Evolutionary conservation across 139 green algal genomes (phyloP).

Genomic region (Chlorella sp.): DNA sequence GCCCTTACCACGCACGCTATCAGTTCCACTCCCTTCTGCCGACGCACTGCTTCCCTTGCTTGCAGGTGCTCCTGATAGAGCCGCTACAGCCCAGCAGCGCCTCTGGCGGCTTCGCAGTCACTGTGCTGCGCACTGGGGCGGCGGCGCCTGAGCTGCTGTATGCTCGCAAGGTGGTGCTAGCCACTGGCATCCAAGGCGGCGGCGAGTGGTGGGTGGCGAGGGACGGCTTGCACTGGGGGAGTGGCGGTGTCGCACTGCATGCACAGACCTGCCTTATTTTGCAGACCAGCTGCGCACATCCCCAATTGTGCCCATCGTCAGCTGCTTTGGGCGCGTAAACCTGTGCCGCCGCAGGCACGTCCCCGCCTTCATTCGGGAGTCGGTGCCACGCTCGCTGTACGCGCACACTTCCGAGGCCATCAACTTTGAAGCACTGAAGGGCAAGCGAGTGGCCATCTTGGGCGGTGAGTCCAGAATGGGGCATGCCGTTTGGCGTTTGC

Average conservation of each 20-base stretch:
- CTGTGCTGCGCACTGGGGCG: background rate
- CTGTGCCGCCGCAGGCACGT: conserved; percentile 39
- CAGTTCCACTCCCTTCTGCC: too few species aligned
- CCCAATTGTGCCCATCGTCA: too few species aligned
- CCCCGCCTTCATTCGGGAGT: conserved; percentile 36
- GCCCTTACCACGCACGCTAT: too few species aligned
- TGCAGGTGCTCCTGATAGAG: conserved; percentile 23
- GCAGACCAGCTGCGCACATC: too few species aligned
- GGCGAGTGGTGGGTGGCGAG: conserved; percentile 41
- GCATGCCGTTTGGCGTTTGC: too few species aligned
- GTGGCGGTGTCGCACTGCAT: background rate
- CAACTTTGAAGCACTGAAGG: conserved; percentile 39
- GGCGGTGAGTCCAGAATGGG: too few species aligned
- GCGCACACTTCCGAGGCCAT: conserved; percentile 47
- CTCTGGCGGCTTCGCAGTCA: background rate
- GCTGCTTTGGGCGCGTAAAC: too few species aligned
- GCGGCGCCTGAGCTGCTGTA: conserved; percentile 6
- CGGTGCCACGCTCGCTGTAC: conserved; percentile 28
- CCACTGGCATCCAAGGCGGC: conserved; percentile 56
- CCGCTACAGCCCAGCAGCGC: conserved; percentile 21
- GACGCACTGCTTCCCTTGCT: too few species aligned
- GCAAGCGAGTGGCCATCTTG: conserved; percentile 50
- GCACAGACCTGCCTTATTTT: too few species aligned
- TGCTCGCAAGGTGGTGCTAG: conserved; percentile 55
- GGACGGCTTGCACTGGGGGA: background rate